Evolutionary conservation across 306 rosid genomes (phyloP), one percentile per base, ranked within the genome.

Genomic region (Gleditsia sinensis): DNA sequence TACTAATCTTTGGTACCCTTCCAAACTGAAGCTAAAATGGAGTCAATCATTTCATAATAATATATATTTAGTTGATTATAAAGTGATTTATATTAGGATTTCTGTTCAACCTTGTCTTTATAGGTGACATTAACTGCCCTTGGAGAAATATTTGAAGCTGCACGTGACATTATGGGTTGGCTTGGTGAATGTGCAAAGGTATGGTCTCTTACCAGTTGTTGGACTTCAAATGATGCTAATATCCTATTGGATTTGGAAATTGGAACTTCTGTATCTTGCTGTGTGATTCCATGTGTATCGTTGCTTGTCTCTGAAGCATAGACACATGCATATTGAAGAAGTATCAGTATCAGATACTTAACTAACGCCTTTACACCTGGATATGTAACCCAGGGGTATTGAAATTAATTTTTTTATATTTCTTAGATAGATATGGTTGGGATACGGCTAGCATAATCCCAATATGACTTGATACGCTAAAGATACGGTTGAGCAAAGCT

Each of bases 151-250:
- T 92, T 92, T 80, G 84, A 86, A 86, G 97, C 97, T 82, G 93
- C 97, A 0, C 96, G 93, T 55, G 93, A 81, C 65, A 90, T 82
- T 36, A 92, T 92, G 97, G 72, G 85, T 58, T 92, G 97, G 97
- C 96, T 92, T 33, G 89, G 97, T 81, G 97, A 92, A 78, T 92
- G 97, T 80, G 96, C 97, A 36, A 89, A 86, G 89, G 96, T 88
- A 68, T 75, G 76, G 60, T 46, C 64, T 46, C 51, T 66, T 63
- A 28, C 56, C 43, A 32, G 72, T 28, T 43, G 79, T 9, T 56
- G 11, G 57, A 48, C 48, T 71, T 67, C 49, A 23, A 63, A 56
- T 49, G 45, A 62, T 51, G 65, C 43, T 62, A 33, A 60, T 17
- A 39, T 69, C 57, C 37, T 55, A 30, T 56, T 65, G 62, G 32